Conservation (phyloP, 129 eudicot species). For the Apium graveolens region DNA sequence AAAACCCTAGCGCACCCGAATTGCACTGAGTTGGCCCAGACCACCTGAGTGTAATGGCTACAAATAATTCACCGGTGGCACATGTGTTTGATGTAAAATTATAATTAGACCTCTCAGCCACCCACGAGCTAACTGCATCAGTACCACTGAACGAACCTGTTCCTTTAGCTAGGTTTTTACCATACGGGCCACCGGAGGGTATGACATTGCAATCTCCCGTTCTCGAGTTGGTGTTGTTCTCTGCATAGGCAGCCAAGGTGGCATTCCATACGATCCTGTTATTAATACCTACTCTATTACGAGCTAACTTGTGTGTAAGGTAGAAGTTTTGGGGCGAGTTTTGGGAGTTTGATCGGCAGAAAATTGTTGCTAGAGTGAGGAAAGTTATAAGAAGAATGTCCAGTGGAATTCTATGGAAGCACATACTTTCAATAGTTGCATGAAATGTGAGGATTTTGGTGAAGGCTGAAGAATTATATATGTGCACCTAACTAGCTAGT, state of each 20-base stretch:
- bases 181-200: conserved; percentile 43
- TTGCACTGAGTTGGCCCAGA: conserved; percentile 37
- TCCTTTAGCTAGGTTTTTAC: conserved; percentile 49
- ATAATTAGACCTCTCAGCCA: conserved; percentile 29
- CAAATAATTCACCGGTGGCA: conserved; percentile 16
- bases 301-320: conserved; percentile 22
- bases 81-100: conserved; percentile 36
- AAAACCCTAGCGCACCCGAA: conserved; percentile 55
- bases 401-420: not conserved
- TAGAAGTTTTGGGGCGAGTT: conserved; percentile 32
- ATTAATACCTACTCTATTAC: conserved; percentile 11
- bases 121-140: conserved; percentile 42
- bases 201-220: conserved; percentile 28
- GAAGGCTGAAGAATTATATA: not conserved
- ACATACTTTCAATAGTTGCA: not conserved
- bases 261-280: conserved; percentile 16
- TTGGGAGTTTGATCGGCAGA: conserved; percentile 17
- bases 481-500: not conserved
- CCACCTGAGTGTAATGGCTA: conserved; percentile 70
- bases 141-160: conserved; percentile 25
- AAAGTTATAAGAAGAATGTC: not conserved
- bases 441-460: not conserved
- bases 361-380: conserved; percentile 5
- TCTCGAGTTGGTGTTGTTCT: conserved; percentile 28
- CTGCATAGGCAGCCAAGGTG: conserved; percentile 28